Evolutionary conservation across 495 filamentous ascomycete genomes (phyloP), one percentile per base, ranked within the genome.

Genomic region (Cercophora scortea): DNA sequence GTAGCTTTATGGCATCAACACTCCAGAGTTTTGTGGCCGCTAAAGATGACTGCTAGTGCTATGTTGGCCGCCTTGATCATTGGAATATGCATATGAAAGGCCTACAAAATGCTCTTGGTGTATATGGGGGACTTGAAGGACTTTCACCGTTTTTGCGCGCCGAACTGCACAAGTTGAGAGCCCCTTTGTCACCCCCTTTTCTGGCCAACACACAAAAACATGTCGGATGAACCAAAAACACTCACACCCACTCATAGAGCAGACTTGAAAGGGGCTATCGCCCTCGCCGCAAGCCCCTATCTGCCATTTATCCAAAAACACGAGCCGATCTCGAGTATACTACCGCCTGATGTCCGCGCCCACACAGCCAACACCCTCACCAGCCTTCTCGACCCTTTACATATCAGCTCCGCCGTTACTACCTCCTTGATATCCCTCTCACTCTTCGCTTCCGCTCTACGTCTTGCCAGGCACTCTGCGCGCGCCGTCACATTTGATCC

Each of bases 21-120:
- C 25, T 25, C 5, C 5, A 5, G 5, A 2, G 25, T 25, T 5
- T 25, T 25, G 25, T 5, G 25, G 5, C 2, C 25, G 25, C 25
- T 25, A 25, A 25, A 25, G 1, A 38, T 11, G 7, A 7, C 10
- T 38, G 13, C 15, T 17, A 62, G 59, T 57, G 55, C 35, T 64
- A 62, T 41, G 58, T 62, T 9, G 59, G 61, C 6, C 54, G 64
- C 0, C 58, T 64, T 32, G 61, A 64, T 13, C 59, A 67, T 45
- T 67, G 64, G 64, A 47, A 62, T 35, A 51, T 64, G 36, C 64
- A 67, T 45, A 67, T 67, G 60, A 39, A 49, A 10, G 64, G 64
- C 1, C 54, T 67, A 5, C 55, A 56, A 12, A 61, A 61, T 32
- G 55, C 62, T 11, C 51, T 67, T 13, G 59, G 63, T 34, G 33